Evolutionary conservation across 495 filamentous ascomycete genomes (phyloP), one percentile per base, ranked within the genome.

Genomic region (Halenospora varia): DNA sequence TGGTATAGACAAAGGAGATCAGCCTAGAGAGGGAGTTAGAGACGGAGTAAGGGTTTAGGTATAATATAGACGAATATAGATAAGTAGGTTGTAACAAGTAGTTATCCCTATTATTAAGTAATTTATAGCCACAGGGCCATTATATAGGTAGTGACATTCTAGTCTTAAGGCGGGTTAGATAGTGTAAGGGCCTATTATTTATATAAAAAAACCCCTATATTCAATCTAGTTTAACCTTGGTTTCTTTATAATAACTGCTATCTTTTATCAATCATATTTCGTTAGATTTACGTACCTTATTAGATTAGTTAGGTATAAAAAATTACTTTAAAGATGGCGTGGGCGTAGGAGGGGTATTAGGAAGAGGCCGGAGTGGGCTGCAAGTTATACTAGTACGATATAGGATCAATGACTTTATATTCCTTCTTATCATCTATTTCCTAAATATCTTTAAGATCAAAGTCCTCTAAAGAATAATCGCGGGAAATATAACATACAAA

Each of bases 11-110:
- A n/a, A 48, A 46, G 25, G 57, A 64, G 45, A 53, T 64, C 20
- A 41, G 41, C 17, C 25, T 64, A 23, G 29, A 53, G 15, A 57
- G 48, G 45, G 62, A 60, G 23, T 23, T 60, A 8, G 54, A 64
- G 44, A 61, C 62, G 22, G 57, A 61, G 22, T 53, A 64, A 20
- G 62, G 62, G 15, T 61, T 64, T 52, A 45, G 57, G 44, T 56
- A 63, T 53, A 52, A 60, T 35, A 35, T 35, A 35, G 29, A 35
- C 29, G 44, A 47, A 47, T 47, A 47, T 47, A 47, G 44, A 47
- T 47, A 23, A 47, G n/a, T 4, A 47, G 44, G 44, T 47, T 47
- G n/a, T 47, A 47, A 47, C n/a, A 47, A 47, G 44, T 47, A n/a
- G 4, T 35, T 35, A 35, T 35, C 13, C 29, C 29, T 35, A 35